These are phyloP conservation scores for Musa schizocarpa DNA, from an alignment of 176 grass and related monocot genomes.

Conservation along the genomic window DNA sequence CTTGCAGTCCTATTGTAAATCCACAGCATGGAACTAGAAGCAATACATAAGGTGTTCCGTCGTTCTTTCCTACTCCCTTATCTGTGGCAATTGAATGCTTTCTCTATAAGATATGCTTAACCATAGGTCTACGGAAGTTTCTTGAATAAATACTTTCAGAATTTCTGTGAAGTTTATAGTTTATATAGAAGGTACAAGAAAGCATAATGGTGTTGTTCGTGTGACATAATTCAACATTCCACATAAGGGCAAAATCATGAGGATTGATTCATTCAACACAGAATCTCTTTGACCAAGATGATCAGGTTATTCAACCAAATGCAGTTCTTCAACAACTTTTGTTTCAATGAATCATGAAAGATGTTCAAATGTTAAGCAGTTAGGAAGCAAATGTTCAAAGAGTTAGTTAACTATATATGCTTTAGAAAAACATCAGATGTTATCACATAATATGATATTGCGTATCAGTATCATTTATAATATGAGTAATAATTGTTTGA, in stretches of 20 bases:
- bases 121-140: neutral
- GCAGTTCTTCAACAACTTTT: neutral
- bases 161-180: neutral
- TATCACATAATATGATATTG: no score
- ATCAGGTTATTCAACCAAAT: neutral
- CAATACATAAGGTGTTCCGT: neutral
- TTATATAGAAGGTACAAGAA: neutral
- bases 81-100: neutral
- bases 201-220: neutral
- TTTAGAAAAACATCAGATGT: no score
- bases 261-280: neutral
- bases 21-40: neutral
- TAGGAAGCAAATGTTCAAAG: no score
- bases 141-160: neutral
- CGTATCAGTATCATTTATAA: no score
- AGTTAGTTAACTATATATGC: no score
- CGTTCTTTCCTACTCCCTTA: neutral
- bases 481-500: no score
- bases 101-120: neutral
- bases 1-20: neutral
- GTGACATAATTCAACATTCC: neutral
- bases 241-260: neutral
- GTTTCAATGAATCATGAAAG: neutral
- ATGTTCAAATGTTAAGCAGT: no score
- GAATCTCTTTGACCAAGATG: neutral